Conservation (phyloP, 2,329 filamentous ascomycete species). For the Aspergillus persii region DNA sequence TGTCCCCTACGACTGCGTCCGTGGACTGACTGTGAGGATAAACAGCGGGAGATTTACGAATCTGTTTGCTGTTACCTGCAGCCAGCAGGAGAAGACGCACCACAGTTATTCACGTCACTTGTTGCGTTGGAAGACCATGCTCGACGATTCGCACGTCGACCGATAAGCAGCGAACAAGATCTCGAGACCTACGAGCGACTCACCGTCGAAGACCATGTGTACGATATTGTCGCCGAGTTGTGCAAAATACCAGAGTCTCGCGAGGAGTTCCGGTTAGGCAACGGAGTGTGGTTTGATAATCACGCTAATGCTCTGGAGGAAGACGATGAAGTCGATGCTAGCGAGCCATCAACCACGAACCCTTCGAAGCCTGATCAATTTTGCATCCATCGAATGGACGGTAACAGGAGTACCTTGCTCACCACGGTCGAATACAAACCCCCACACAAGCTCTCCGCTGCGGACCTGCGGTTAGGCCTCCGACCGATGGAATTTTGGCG, state of each 20-base stretch:
- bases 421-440: slow-evolving; percentile 16
- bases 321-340: no score
- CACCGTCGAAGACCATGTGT: not conserved
- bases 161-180: slow-evolving; percentile 1
- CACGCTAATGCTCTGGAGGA: no score
- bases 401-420: slow-evolving; percentile 8
- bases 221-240: not conserved
- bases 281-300: not conserved
- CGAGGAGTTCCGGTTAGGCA: not conserved
- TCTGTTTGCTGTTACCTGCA: slow-evolving; percentile 5
- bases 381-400: slow-evolving; percentile 18
- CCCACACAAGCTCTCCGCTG: slow-evolving; percentile 15
- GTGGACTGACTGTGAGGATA: slow-evolving; percentile 1
- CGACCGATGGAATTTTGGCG: slow-evolving; percentile 18
- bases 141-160: slow-evolving; percentile 13
- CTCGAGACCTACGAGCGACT: not conserved
- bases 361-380: slow-evolving; percentile 21
- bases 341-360: no score
- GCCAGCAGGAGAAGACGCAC: not conserved
- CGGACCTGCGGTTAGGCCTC: slow-evolving; percentile 10
- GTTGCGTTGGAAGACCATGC: slow-evolving; percentile 18
- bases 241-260: not conserved
- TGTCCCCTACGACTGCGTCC: not conserved
- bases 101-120: slow-evolving; percentile 4
- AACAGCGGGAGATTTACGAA: not conserved